A percentile compares a stretch with the other conserved stretches of the same genome.
These are phyloP conservation scores for Secale cereale DNA, from an alignment of 176 grass and related monocot species.

Conservation along the genomic window DNA sequence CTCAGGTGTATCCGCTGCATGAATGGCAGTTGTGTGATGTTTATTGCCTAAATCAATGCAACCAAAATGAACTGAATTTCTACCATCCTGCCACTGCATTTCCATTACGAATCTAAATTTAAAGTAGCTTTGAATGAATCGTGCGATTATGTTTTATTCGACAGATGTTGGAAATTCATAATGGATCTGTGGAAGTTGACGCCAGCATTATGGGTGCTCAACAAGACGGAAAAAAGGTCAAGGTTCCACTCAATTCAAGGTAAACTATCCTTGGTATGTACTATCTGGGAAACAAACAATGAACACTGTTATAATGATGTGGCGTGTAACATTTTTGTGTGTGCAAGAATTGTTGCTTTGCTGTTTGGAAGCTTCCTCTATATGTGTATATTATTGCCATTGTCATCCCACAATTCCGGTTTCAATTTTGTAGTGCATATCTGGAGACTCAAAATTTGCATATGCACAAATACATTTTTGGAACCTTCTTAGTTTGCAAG, in stretches of 20 bases:
- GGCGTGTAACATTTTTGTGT: not conserved
- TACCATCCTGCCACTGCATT: conserved; percentile 2
- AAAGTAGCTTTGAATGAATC: not conserved
- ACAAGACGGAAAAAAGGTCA: conserved; percentile 83
- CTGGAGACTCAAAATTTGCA: not conserved
- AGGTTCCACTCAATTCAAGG: conserved; percentile 97
- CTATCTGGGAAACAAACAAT: not conserved
- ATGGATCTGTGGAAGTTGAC: conserved; percentile 93
- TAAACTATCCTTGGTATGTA: conserved; percentile 18
- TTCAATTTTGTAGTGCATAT: not conserved
- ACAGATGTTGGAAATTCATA: conserved; percentile 89
- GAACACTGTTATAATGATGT: not conserved
- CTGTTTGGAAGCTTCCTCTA: not conserved
- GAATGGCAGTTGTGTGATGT: not conserved
- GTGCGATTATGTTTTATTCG: conserved; percentile 9
- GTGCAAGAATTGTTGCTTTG: not conserved
- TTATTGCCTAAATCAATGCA: conserved; percentile 4
- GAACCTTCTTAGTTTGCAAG: not conserved
- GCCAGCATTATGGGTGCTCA: conserved; percentile 70
- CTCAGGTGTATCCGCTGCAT: not conserved
- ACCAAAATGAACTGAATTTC: not conserved
- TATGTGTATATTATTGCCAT: not conserved
- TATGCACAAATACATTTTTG: not conserved
- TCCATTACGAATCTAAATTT: not conserved
- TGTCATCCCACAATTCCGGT: not conserved